A percentile compares a stretch with the other conserved stretches of the same genome.
phyloP scores from a whole-genome alignment of 169 alveolate species.

The Eimeria maxima region DNA sequence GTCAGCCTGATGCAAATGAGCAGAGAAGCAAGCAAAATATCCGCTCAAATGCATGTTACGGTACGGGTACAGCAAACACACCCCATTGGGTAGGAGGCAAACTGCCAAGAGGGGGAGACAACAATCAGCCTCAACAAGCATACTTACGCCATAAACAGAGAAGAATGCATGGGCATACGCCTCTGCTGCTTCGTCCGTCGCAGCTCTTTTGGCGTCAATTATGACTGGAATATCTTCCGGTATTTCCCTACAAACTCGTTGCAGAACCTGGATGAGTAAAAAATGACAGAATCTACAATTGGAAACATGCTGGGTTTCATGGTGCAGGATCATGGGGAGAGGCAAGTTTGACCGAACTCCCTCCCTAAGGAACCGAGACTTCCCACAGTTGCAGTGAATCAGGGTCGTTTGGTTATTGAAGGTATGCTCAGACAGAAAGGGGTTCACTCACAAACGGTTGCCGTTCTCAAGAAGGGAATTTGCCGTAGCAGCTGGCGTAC shows the following conservation, averaged over 20 bases:
- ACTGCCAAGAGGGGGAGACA: neutral
- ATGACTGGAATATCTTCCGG: conserved; percentile 86
- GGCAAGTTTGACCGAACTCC: neutral
- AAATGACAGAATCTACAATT: neutral
- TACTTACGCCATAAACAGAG: conserved; percentile 72
- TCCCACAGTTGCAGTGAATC: neutral
- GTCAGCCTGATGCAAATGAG: conserved; percentile 69
- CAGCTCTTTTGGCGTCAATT: conserved; percentile 87
- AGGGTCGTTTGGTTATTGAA: neutral
- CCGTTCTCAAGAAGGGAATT: neutral
- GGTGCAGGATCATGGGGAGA: neutral
- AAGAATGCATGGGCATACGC: conserved; percentile 81
- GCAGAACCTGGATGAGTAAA: conserved; percentile 76
- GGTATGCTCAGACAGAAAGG: neutral
- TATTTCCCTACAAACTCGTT: conserved; percentile 76
- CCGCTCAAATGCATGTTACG: neutral
- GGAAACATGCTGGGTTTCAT: neutral
- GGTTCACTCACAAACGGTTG: neutral
- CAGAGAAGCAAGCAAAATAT: neutral
- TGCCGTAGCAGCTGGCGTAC: conserved; percentile 6
- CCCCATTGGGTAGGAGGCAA: neutral
- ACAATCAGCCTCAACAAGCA: neutral
- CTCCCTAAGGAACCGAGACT: neutral
- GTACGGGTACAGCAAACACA: neutral
- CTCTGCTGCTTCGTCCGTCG: conserved; percentile 86